Conservation (phyloP, 2,329 filamentous ascomycete genomes). For the Claviceps sp. region DNA sequence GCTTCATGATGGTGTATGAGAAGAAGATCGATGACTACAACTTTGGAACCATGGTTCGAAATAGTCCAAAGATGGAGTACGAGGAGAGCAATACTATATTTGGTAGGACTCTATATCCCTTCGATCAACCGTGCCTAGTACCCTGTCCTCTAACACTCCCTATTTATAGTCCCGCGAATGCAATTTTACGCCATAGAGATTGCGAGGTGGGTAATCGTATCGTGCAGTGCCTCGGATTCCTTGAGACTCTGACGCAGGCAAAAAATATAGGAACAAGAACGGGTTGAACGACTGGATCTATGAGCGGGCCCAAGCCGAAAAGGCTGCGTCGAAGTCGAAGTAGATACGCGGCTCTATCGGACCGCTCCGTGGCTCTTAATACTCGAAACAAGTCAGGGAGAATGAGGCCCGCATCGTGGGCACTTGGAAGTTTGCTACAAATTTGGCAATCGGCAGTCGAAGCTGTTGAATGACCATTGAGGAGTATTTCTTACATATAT, state of each 20-base stretch:
- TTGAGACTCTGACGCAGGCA: not conserved
- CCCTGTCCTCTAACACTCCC: not conserved
- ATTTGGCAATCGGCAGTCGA: not conserved
- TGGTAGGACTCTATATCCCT: slow-evolving; percentile 39
- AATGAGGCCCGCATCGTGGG: not conserved
- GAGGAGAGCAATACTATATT: slow-evolving; percentile 85
- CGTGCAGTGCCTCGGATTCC: too few relatives aligned
- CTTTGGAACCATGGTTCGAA: slow-evolving; percentile 87
- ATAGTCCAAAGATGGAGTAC: slow-evolving; percentile 69
- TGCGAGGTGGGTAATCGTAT: slow-evolving; percentile 20
- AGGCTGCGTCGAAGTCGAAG: slow-evolving; percentile 15
- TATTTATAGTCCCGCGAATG: slow-evolving; percentile 35
- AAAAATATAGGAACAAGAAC: slow-evolving; percentile 53
- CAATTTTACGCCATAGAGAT: slow-evolving; percentile 43
- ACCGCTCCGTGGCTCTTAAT: not conserved
- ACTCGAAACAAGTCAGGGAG: not conserved
- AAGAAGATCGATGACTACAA: slow-evolving; percentile 95
- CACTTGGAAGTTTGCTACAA: not conserved
- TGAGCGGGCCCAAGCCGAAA: slow-evolving; percentile 59
- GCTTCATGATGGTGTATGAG: slow-evolving; percentile 88
- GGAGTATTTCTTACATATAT: too few relatives aligned
- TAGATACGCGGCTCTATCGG: not conserved
- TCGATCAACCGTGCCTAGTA: not conserved
- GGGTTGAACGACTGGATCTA: slow-evolving; percentile 97
- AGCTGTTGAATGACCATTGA: not conserved